Evolutionary conservation across 148 eudicot species (phyloP).

Genomic region (Beta vulgaris): DNA sequence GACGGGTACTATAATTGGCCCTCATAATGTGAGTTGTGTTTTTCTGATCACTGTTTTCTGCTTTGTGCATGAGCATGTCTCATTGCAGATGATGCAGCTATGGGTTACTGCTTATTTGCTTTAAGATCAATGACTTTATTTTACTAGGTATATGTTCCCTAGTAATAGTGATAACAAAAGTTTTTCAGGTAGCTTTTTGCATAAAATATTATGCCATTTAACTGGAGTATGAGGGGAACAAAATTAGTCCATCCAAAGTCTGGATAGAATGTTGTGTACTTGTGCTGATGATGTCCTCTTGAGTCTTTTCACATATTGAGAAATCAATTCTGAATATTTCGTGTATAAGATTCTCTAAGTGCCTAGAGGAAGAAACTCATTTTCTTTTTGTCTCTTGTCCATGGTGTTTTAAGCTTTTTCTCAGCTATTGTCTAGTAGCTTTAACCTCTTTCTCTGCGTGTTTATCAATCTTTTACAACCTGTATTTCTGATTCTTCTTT

Average conservation of each 20-base stretch:
- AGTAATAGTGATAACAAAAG: background rate
- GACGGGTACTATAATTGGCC: conserved; percentile 62
- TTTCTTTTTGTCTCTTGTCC: too few relatives aligned
- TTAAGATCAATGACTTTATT: background rate
- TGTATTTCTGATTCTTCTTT: background rate
- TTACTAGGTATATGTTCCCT: background rate
- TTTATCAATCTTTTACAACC: background rate
- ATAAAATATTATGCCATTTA: background rate
- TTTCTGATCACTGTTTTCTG: background rate
- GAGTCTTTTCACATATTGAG: background rate
- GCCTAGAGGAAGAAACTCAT: too few relatives aligned
- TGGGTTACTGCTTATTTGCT: background rate
- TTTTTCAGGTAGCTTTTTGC: background rate
- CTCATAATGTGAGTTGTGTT: conserved; percentile 44
- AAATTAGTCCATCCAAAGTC: too few relatives aligned
- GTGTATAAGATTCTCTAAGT: background rate
- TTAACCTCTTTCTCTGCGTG: background rate
- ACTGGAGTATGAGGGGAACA: background rate
- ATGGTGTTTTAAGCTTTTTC: background rate
- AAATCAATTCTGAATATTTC: background rate
- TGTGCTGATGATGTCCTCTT: background rate
- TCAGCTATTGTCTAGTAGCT: background rate
- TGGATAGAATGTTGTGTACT: background rate
- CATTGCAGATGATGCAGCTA: background rate
- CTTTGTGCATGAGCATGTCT: background rate